Evolutionary conservation across 2,329 filamentous ascomycete species (phyloP).

Genomic region (Stylonectria norvegica): DNA sequence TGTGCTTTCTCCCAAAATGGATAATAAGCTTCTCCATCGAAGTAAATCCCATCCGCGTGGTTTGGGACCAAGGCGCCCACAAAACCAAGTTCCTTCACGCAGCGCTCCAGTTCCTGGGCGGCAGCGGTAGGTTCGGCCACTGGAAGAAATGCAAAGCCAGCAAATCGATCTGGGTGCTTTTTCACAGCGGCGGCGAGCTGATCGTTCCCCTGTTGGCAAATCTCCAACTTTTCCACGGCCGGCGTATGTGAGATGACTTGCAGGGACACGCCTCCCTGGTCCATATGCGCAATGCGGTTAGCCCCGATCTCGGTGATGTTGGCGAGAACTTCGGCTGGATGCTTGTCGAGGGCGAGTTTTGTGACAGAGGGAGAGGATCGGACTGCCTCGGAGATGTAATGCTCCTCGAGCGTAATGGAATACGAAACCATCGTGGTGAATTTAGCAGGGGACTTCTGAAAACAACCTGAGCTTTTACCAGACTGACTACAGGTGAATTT

Average conservation of each 20-base stretch:
- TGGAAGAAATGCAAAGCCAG: constrained; percentile 28
- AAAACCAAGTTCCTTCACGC: constrained; percentile 29
- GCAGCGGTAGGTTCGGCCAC: constrained; percentile 29
- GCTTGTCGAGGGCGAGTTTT: constrained; percentile 6
- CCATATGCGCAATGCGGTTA: constrained; percentile 7
- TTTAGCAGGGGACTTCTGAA: no score
- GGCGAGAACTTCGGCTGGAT: constrained; percentile 4
- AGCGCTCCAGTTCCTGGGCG: constrained; percentile 29
- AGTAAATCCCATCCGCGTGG: constrained; percentile 26
- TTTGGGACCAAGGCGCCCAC: constrained; percentile 32
- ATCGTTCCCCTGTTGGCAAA: constrained; percentile 6
- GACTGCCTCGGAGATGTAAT: constrained; percentile 7
- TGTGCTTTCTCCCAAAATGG: constrained; percentile 25
- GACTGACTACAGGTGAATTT: no score
- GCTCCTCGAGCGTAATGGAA: constrained; percentile 14
- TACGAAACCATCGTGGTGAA: no score
- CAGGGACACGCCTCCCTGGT: constrained; percentile 3
- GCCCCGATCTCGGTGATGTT: constrained; percentile 5
- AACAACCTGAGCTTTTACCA: no score
- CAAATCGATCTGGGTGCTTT: constrained; percentile 18
- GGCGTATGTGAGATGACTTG: constrained; percentile 11
- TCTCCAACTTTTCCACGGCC: constrained; percentile 1
- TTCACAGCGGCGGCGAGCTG: constrained; percentile 1
- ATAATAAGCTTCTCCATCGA: constrained; percentile 30
- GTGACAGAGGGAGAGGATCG: constrained; percentile 4